These are phyloP conservation scores for Lasiosphaeria hispida DNA, from an alignment of 495 filamentous ascomycete species.

Conservation along the genomic window DNA sequence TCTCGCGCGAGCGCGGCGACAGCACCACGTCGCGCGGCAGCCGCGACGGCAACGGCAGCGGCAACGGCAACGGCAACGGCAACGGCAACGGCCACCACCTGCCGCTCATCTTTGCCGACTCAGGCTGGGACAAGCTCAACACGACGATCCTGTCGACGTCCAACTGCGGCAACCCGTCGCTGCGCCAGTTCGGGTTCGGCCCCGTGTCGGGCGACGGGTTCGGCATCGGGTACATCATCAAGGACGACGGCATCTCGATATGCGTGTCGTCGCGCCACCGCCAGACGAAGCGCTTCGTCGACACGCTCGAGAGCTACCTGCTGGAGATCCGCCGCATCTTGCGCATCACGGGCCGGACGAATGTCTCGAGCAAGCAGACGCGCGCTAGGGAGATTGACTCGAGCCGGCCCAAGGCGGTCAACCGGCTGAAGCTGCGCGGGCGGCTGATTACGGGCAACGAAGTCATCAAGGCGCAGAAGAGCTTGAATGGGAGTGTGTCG, in stretches of 20 bases:
- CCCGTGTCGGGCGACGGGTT: constrained; percentile 94
- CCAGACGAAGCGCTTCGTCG: constrained; percentile 86
- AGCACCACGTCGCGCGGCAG: constrained; percentile 38
- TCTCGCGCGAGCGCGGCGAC: constrained; percentile 35
- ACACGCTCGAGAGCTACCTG: constrained; percentile 85
- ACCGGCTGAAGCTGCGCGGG: constrained; percentile 53
- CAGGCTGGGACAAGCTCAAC: constrained; percentile 92
- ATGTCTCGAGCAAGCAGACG: constrained; percentile 24
- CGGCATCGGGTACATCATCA: constrained; percentile 98
- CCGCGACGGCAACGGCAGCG: not conserved
- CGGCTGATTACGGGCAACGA: constrained; percentile 50
- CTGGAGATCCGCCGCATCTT: constrained; percentile 85
- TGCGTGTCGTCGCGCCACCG: constrained; percentile 90
- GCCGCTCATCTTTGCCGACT: constrained; percentile 80
- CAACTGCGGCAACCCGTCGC: constrained; percentile 98
- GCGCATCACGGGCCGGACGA: constrained; percentile 58
- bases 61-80: not conserved
- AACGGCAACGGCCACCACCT: constrained; percentile 41
- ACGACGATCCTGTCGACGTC: constrained; percentile 92
- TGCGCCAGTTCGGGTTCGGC: constrained; percentile 95
- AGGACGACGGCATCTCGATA: constrained; percentile 88
- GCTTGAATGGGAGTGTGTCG: constrained; percentile 41
- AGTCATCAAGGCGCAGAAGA: constrained; percentile 39
- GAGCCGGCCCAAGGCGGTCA: constrained; percentile 12
- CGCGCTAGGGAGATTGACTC: constrained; percentile 46